phyloP scores from a whole-genome alignment of 345 rosid genomes.

The Pistacia atlantica region DNA sequence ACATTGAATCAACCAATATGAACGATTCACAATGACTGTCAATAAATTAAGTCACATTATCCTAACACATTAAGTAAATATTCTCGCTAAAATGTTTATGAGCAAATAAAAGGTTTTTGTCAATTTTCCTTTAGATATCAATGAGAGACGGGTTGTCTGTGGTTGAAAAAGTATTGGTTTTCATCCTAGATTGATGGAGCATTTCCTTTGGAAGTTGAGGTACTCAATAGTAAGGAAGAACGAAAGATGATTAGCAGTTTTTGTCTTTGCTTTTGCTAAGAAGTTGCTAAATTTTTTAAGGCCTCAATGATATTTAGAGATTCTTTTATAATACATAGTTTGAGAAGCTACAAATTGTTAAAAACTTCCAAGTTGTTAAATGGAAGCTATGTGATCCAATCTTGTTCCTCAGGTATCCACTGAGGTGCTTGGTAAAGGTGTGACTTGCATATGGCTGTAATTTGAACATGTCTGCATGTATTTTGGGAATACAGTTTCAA shows the following conservation, averaged over 20 bases:
- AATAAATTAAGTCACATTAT: too few species aligned
- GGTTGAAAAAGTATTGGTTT: not conserved
- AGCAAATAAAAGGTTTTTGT: not conserved
- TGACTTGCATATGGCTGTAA: not conserved
- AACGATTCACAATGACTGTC: too few species aligned
- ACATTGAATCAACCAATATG: too few species aligned
- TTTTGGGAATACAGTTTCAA: not conserved
- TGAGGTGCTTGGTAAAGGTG: not conserved
- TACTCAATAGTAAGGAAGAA: not conserved
- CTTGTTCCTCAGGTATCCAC: not conserved
- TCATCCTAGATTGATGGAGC: not conserved
- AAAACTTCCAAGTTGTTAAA: not conserved
- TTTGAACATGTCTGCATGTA: not conserved
- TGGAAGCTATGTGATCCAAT: not conserved
- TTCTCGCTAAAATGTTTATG: too few species aligned
- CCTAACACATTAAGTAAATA: too few species aligned
- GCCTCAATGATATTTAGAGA: not conserved
- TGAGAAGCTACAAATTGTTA: not conserved
- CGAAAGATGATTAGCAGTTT: not conserved
- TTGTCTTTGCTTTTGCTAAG: not conserved
- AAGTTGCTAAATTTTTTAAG: not conserved
- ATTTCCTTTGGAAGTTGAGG: not conserved
- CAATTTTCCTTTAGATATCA: not conserved
- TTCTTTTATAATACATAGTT: not conserved
- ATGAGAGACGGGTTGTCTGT: too few species aligned